These are phyloP conservation scores for Aegilops longissima DNA, from an alignment of 176 grass and related monocot species.

Conservation along the genomic window DNA sequence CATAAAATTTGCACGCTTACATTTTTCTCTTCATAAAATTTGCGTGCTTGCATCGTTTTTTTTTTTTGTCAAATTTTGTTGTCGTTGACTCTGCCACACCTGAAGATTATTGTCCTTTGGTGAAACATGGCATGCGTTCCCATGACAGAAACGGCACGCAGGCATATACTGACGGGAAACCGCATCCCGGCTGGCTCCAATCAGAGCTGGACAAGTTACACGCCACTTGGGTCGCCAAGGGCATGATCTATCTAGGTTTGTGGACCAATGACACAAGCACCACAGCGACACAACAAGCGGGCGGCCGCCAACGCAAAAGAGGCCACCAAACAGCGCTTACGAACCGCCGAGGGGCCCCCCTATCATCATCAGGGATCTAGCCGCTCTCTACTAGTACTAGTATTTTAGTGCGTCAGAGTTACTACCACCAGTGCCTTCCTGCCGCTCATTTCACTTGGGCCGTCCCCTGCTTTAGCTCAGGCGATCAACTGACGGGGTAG, in stretches of 20 bases:
- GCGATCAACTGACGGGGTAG: background rate
- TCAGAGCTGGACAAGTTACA: background rate
- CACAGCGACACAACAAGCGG: background rate
- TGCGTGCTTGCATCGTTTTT: no score
- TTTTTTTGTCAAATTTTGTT: no score
- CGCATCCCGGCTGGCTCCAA: background rate
- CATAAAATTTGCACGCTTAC: no score
- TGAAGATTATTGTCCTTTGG: background rate
- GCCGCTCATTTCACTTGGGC: no score
- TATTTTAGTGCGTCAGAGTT: background rate
- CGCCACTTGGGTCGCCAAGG: background rate
- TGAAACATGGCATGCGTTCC: background rate
- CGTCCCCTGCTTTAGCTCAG: no score
- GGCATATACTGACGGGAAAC: background rate
- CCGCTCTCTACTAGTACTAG: no score
- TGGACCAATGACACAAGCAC: slow-evolving; percentile 8
- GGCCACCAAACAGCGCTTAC: background rate
- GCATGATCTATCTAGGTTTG: slow-evolving; percentile 6
- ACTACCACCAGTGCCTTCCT: background rate
- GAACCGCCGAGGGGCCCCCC: background rate
- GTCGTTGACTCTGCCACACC: no score
- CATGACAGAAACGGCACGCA: background rate
- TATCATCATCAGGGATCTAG: background rate
- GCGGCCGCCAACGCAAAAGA: slow-evolving; percentile 17
- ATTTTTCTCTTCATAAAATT: no score